These are phyloP conservation scores for Globisporangium iwayamae DNA, from an alignment of 352 stramenopile genomes.

Conservation along the genomic window DNA sequence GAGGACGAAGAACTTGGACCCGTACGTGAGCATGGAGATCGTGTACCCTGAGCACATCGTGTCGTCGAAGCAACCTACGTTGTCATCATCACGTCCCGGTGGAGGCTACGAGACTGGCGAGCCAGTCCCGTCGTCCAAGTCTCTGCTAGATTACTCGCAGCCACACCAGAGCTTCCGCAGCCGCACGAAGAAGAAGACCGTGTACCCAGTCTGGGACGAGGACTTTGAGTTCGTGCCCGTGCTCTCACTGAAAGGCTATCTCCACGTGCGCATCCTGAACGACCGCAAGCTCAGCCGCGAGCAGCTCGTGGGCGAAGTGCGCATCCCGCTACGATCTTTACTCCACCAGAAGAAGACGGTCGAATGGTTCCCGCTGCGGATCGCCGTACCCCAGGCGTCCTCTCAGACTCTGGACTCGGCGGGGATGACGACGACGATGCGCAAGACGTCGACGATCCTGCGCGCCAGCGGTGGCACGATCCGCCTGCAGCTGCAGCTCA, in stretches of 20 bases:
- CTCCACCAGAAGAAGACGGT: slow-evolving; percentile 61
- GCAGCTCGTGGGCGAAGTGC: slow-evolving; percentile 62
- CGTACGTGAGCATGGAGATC: slow-evolving; percentile 63
- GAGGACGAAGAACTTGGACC: slow-evolving; percentile 67
- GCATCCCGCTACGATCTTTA: slow-evolving; percentile 55
- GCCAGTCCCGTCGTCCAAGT: background rate
- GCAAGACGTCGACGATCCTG: slow-evolving; percentile 7
- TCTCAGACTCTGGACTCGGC: background rate
- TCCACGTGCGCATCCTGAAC: slow-evolving; percentile 66
- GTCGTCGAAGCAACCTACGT: slow-evolving; percentile 8
- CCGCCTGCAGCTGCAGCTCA: slow-evolving; percentile 57
- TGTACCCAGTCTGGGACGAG: slow-evolving; percentile 81
- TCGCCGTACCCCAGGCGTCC: slow-evolving; percentile 20
- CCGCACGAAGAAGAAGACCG: slow-evolving; percentile 63
- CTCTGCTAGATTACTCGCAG: background rate
- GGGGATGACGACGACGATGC: slow-evolving; percentile 11
- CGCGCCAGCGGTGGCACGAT: slow-evolving; percentile 40
- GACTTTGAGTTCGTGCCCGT: slow-evolving; percentile 64
- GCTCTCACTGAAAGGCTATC: slow-evolving; percentile 58
- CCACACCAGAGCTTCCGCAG: slow-evolving; percentile 39
- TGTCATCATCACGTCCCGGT: background rate
- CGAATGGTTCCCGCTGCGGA: slow-evolving; percentile 54
- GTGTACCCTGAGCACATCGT: slow-evolving; percentile 45
- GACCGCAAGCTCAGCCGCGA: slow-evolving; percentile 64
- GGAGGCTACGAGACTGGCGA: background rate